Evolutionary conservation across 345 rosid genomes (phyloP).

Genomic region (Brassica juncea): DNA sequence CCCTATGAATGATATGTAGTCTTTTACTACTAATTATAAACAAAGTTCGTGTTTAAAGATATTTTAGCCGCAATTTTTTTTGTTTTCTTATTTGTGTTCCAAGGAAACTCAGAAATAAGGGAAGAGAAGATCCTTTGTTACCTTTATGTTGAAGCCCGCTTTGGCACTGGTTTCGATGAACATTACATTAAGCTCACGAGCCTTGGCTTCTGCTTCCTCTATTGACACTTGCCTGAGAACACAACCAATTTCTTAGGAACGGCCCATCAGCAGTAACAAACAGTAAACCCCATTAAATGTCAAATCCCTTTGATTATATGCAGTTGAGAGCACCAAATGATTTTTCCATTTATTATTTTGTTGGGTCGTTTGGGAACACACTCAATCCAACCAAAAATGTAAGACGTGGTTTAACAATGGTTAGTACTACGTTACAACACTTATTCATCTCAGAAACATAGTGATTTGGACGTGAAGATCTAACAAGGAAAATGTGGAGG

Average conservation of each 20-base stretch:
- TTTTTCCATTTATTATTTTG: conserved; percentile 20
- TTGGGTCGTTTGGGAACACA: conserved; percentile 19
- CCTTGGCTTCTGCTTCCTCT: conserved; percentile 90
- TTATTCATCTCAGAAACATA: not conserved
- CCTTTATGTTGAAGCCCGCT: conserved; percentile 96
- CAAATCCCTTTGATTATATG: not conserved
- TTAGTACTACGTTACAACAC: not conserved
- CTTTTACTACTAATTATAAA: not conserved
- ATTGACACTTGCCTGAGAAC: conserved; percentile 81
- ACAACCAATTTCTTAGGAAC: conserved; percentile 25
- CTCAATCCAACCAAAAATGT: not conserved
- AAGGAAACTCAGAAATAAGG: not conserved
- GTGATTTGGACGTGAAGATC: not conserved
- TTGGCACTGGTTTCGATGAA: conserved; percentile 92
- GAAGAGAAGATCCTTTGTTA: conserved; percentile 18
- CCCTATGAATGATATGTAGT: not conserved
- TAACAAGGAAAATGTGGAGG: not conserved
- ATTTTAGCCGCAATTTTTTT: not conserved
- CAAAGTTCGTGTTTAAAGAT: not conserved
- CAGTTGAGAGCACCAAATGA: conserved; percentile 25
- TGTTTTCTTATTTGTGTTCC: not conserved
- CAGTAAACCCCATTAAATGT: not conserved
- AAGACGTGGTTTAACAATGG: not conserved
- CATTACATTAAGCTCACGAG: conserved; percentile 82
- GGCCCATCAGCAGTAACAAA: conserved; percentile 14